These are phyloP conservation scores for Stentor roeselii DNA, from an alignment of 73 alveolate genomes.

Conservation along the genomic window DNA sequence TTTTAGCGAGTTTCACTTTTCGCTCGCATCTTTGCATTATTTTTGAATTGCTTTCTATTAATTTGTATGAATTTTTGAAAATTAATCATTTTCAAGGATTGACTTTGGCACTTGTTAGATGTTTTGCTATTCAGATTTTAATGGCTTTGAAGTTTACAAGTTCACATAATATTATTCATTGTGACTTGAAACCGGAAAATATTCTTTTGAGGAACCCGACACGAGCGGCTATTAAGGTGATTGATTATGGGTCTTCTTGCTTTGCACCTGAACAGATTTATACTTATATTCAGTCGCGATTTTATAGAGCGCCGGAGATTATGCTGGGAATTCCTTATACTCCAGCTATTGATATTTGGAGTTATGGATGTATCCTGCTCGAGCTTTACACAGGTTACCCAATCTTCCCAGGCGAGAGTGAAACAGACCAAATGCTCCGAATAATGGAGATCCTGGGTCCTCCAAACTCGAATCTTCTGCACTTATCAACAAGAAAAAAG, in stretches of 20 bases:
- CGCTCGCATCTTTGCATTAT: slow-evolving; percentile 72
- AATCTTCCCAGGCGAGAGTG: slow-evolving; percentile 63
- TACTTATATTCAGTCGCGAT: slow-evolving; percentile 60
- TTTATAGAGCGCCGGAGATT: slow-evolving; percentile 70
- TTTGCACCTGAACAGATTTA: slow-evolving; percentile 56
- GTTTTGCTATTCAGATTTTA: slow-evolving; percentile 76
- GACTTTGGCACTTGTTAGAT: slow-evolving; percentile 57
- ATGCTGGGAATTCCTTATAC: slow-evolving; percentile 54
- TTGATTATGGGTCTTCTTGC: slow-evolving; percentile 86
- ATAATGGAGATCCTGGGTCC: slow-evolving; percentile 56
- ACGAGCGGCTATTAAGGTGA: slow-evolving; percentile 68
- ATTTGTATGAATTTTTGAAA: slow-evolving; percentile 76
- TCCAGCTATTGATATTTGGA: slow-evolving; percentile 69
- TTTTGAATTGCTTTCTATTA: slow-evolving; percentile 62
- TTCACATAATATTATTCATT: slow-evolving; percentile 70
- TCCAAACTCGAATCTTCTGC: slow-evolving; percentile 32
- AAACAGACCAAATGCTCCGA: slow-evolving; percentile 43
- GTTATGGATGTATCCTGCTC: slow-evolving; percentile 60
- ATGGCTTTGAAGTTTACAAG: slow-evolving; percentile 60
- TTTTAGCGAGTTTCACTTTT: slow-evolving; percentile 51
- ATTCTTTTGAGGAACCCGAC: slow-evolving; percentile 59
- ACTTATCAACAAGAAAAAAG: slow-evolving; percentile 37
- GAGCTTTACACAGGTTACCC: slow-evolving; percentile 69
- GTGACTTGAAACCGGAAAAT: slow-evolving; percentile 95
- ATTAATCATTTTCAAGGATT: slow-evolving; percentile 74